phyloP scores from a whole-genome alignment of 139 green algal species.

The Diplosphaera chodatii region DNA sequence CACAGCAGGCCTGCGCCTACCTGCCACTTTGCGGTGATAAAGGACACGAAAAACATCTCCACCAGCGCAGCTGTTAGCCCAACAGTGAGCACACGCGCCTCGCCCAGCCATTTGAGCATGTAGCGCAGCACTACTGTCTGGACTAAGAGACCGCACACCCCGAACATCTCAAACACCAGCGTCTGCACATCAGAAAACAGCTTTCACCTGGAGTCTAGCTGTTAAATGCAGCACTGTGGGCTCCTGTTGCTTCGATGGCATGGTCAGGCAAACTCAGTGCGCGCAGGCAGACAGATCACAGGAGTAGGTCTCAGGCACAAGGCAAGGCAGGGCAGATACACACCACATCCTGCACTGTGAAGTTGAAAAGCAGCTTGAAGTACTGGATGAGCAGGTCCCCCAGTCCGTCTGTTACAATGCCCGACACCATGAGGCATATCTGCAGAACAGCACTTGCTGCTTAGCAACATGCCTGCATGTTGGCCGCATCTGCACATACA shows the following conservation, averaged over 20 bases:
- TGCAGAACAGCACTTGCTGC: too few relatives aligned
- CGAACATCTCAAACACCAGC: conserved; percentile 52
- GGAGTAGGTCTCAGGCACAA: too few relatives aligned
- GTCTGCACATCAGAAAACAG: background rate
- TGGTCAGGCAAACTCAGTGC: too few relatives aligned
- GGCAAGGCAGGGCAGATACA: background rate
- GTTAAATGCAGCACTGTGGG: too few relatives aligned
- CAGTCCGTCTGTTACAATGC: conserved; percentile 41
- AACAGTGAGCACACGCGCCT: conserved; percentile 44
- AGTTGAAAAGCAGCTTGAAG: conserved; percentile 67
- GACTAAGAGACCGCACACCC: conserved; percentile 52
- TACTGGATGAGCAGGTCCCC: conserved; percentile 75
- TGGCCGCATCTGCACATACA: too few relatives aligned
- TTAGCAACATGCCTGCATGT: too few relatives aligned
- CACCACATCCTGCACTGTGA: conserved; percentile 57
- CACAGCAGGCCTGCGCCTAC: background rate
- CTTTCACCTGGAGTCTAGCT: too few relatives aligned
- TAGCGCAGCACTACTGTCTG: conserved; percentile 52
- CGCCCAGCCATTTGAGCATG: conserved; percentile 43
- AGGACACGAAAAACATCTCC: conserved; percentile 16
- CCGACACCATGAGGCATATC: conserved; percentile 36
- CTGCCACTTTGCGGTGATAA: background rate
- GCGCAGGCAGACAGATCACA: too few relatives aligned
- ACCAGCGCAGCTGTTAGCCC: background rate
- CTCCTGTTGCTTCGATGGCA: too few relatives aligned